Evolutionary conservation across 352 stramenopile genomes (phyloP), one percentile per base, ranked within the genome.

Genomic region (Globisporangium spinosum): DNA sequence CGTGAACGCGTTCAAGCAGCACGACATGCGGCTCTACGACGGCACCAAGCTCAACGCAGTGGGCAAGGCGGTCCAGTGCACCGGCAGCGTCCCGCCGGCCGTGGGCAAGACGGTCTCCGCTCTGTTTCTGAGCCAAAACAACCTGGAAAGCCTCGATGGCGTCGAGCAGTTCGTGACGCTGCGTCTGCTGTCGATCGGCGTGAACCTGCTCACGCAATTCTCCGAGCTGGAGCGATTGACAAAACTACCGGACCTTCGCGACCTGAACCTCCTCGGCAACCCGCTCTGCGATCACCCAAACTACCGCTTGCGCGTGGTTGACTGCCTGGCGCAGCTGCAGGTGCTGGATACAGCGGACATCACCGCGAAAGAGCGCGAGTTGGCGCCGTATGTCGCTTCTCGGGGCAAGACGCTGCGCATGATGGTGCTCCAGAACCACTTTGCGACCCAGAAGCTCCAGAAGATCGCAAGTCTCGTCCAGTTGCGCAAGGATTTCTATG

Each of bases 101-200:
- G 66, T 91, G 3, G 75, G 73, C 8, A 67, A 71, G 15, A 74
- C 77, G 29, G 76, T 91, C 32, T 85, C 76, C 12, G 77, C 83
- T 43, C 62, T 93, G 49, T 95, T 94, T 65, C 69, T 95, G 67
- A 95, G 87, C 63, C 87, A 94, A 62, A 95, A 95, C 71, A 80
- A 89, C 58, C 69, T 95, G 17, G 12, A 55, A 2, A 67, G 53
- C 0, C 68, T 94, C 6, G 66, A 80, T 1, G 84, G 85, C 0
- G 64, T 91, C 1, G 75, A 90, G 17, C 86, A 95, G 66, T 94
- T 95, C 38, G 53, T 56, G 13, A 47, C 58, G 3, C 71, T 95
- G 29, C 78, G 83, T 0, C 65, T 93, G 22, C 64, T 95, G 22
- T 94, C 85, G 0, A 54, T 94, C 2, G 84, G 82, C 1, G 79